A percentile compares a stretch with the other conserved stretches of the same genome.
These are phyloP conservation scores for Suillus subalutaceus DNA, from an alignment of 768 basidiomycete species.

Conservation along the genomic window DNA sequence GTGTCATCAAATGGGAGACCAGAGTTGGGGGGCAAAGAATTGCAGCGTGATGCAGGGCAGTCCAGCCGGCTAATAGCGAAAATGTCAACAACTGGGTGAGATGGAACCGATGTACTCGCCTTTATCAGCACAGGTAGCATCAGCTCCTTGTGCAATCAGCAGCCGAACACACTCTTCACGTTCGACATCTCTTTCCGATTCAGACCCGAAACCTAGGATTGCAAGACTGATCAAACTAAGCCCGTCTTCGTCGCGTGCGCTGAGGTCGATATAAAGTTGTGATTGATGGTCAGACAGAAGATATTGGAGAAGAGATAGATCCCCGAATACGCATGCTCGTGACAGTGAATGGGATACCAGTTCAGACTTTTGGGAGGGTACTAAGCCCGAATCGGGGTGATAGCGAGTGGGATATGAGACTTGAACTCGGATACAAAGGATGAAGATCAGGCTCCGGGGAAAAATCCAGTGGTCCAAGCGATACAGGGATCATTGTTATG, in stretches of 20 bases:
- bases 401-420: conserved; percentile 63
- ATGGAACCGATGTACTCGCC: conserved; percentile 43
- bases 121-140: conserved; percentile 61
- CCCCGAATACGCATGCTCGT: conserved; percentile 80
- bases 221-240: conserved; percentile 75
- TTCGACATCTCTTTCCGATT: conserved; percentile 83
- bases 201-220: conserved; percentile 82
- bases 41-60: conserved; percentile 90
- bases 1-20: conserved; percentile 89
- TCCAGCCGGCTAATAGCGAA: conserved; percentile 79
- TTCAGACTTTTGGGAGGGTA: conserved; percentile 65
- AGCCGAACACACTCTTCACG: conserved; percentile 88
- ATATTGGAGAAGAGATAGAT: conserved; percentile 70
- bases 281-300: conserved; percentile 70
- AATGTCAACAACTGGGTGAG: conserved; percentile 12
- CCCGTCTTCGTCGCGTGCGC: conserved; percentile 82
- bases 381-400: conserved; percentile 69
- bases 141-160: conserved; percentile 77
- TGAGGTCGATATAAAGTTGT: conserved; percentile 68
- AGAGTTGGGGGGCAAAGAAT: conserved; percentile 88
- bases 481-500: conserved; percentile 33
- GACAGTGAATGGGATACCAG: conserved; percentile 75
- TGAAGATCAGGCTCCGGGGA: conserved; percentile 79
- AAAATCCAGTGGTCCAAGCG: conserved; percentile 50
- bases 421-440: conserved; percentile 73